A percentile compares a stretch with the other conserved stretches of the same genome.
These are phyloP conservation scores for Gypsophila paniculata DNA, from an alignment of 179 eudicot species.

Conservation along the genomic window DNA sequence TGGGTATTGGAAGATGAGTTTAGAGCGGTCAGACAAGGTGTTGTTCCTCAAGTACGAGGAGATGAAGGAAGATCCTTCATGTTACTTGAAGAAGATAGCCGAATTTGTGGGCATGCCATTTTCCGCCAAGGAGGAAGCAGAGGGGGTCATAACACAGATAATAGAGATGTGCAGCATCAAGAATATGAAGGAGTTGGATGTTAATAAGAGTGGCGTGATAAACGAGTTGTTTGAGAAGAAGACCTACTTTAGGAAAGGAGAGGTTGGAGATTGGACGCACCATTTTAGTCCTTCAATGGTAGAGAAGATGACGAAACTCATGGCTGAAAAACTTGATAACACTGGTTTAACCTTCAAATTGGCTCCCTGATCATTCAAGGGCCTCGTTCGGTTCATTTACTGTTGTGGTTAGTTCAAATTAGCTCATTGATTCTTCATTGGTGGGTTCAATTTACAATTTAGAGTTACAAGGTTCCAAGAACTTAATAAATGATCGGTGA, in stretches of 20 bases:
- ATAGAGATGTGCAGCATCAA: constrained; percentile 25
- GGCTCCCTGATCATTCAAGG: background rate
- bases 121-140: constrained; percentile 20
- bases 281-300: constrained; percentile 21
- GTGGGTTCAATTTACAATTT: too few species aligned
- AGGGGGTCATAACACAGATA: constrained; percentile 17
- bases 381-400: background rate
- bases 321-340: constrained; percentile 23
- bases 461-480: too few species aligned
- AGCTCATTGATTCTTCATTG: background rate
- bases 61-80: constrained; percentile 17
- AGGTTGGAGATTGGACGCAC: constrained; percentile 20
- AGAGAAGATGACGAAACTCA: constrained; percentile 20
- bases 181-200: constrained; percentile 24
- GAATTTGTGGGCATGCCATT: constrained; percentile 21
- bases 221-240: constrained; percentile 23
- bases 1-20: constrained; percentile 22
- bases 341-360: constrained; percentile 24
- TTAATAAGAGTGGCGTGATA: constrained; percentile 19
- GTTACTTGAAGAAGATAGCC: constrained; percentile 17
- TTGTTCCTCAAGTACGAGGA: constrained; percentile 23
- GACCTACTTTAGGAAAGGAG: constrained; percentile 19
- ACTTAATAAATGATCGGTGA: too few species aligned
- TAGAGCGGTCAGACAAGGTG: constrained; percentile 21
- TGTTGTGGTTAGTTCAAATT: background rate